A percentile compares a stretch with the other conserved stretches of the same genome.
phyloP scores from a whole-genome alignment of 75 land plant genomes.

The Pinus tabuliformis region DNA sequence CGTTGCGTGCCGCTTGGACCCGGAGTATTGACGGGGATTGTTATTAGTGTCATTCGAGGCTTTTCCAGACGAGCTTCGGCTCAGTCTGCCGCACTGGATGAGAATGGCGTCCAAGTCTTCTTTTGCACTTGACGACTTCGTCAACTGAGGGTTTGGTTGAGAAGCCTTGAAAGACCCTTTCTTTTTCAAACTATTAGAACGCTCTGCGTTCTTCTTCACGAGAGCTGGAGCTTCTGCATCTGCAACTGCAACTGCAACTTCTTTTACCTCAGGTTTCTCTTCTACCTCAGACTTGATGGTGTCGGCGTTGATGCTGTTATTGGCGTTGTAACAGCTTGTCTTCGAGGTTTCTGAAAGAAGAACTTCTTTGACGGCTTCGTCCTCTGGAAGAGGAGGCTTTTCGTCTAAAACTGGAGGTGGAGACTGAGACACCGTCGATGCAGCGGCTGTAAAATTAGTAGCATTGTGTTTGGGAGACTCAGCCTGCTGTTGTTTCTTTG shows the following conservation, averaged over 20 bases:
- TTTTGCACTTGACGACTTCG: constrained; percentile 58
- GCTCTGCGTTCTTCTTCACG: constrained; percentile 12
- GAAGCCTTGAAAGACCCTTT: not conserved
- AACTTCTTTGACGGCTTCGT: constrained; percentile 6
- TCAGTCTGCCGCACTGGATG: constrained; percentile 68
- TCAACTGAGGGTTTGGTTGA: constrained; percentile 7
- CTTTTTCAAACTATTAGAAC: constrained; percentile 3
- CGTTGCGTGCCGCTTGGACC: constrained; percentile 54
- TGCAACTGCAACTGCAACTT: not conserved
- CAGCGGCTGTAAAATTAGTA: not conserved
- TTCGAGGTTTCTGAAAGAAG: not conserved
- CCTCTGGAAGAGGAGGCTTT: not conserved
- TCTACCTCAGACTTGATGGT: constrained; percentile 3
- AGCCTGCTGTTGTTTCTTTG: constrained; percentile 1
- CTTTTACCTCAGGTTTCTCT: not conserved
- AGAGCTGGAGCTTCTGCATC: not conserved
- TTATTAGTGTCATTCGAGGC: constrained; percentile 7
- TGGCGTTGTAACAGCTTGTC: not conserved
- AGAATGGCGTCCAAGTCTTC: constrained; percentile 73
- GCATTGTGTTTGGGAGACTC: not conserved
- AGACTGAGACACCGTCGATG: not conserved
- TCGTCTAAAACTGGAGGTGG: not conserved
- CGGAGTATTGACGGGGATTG: constrained; percentile 41
- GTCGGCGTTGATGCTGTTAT: not conserved
- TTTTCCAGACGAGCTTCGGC: constrained; percentile 58